Conservation (phyloP, 2,329 filamentous ascomycete species). For the Verticillium alfalfae region DNA sequence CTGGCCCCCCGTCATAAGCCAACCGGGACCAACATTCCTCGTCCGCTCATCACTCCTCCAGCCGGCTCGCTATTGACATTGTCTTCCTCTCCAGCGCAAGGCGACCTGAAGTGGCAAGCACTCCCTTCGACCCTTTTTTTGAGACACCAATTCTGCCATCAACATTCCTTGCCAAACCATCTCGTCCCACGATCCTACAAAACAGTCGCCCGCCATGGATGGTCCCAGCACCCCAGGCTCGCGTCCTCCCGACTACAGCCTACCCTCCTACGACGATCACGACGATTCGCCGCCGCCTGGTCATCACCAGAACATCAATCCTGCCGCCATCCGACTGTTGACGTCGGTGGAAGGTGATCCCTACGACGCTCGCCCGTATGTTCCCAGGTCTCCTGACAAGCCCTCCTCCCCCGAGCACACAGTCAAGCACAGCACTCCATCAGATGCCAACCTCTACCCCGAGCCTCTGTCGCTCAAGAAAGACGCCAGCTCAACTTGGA, state of each 20-base stretch:
- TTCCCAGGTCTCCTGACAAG: constrained; percentile 20
- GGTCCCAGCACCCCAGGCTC: constrained; percentile 37
- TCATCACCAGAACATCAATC: constrained; percentile 34
- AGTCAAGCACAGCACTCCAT: constrained; percentile 1
- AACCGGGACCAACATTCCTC: not conserved
- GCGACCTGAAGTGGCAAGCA: not conserved
- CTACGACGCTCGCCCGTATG: constrained; percentile 48
- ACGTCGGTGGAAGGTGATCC: constrained; percentile 54
- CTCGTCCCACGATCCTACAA: constrained; percentile 5
- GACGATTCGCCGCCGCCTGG: constrained; percentile 13
- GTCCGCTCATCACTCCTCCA: not conserved
- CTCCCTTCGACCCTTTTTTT: not conserved
- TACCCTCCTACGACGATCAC: constrained; percentile 52
- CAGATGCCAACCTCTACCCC: not conserved
- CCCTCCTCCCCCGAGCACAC: constrained; percentile 5
- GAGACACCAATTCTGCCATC: constrained; percentile 19
- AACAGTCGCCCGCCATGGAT: constrained; percentile 33
- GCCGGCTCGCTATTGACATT: not conserved
- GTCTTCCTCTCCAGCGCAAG: not conserved
- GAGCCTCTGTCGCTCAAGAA: constrained; percentile 15
- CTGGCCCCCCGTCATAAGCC: not conserved
- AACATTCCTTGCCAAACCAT: constrained; percentile 4
- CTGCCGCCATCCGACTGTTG: constrained; percentile 53
- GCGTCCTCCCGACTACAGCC: constrained; percentile 51
- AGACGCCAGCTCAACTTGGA: constrained; percentile 16